A percentile compares a stretch with the other conserved stretches of the same genome.
phyloP scores from a whole-genome alignment of 345 rosid species.

The Zanthoxylum bungeanum region DNA sequence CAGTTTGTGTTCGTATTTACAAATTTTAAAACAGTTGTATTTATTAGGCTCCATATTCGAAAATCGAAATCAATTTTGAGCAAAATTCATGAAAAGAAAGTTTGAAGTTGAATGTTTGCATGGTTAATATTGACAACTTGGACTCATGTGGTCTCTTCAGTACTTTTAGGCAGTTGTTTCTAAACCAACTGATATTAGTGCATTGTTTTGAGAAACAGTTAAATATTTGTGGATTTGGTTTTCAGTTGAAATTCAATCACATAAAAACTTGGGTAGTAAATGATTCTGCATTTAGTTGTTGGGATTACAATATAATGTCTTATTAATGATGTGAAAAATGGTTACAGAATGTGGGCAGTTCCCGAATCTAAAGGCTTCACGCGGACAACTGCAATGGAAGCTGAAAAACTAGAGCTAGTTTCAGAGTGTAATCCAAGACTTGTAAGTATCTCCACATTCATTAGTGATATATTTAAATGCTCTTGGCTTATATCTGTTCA shows the following conservation, averaged over 20 bases:
- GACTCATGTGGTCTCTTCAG: neutral
- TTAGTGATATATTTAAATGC: neutral
- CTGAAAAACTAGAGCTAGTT: slow-evolving; percentile 64
- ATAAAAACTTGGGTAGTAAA: neutral
- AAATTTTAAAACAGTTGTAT: neutral
- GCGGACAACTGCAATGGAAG: slow-evolving; percentile 60
- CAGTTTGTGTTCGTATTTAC: too few species aligned
- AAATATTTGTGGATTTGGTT: neutral
- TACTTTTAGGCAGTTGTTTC: neutral
- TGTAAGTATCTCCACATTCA: slow-evolving; percentile 44
- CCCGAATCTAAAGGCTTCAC: slow-evolving; percentile 67
- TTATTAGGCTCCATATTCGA: neutral
- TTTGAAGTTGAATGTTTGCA: neutral
- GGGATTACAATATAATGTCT: slow-evolving; percentile 10
- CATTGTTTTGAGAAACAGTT: neutral
- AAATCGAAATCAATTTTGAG: neutral
- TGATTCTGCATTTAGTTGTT: neutral
- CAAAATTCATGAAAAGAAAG: neutral
- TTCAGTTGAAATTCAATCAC: neutral
- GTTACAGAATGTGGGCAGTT: slow-evolving; percentile 64
- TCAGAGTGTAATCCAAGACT: slow-evolving; percentile 66
- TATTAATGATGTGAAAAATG: slow-evolving; percentile 11
- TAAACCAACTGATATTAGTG: neutral
- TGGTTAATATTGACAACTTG: neutral
- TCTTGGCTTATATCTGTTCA: neutral